phyloP scores from a whole-genome alignment of 108 stramenopile species.

The Poteriospumella lacustris region DNA sequence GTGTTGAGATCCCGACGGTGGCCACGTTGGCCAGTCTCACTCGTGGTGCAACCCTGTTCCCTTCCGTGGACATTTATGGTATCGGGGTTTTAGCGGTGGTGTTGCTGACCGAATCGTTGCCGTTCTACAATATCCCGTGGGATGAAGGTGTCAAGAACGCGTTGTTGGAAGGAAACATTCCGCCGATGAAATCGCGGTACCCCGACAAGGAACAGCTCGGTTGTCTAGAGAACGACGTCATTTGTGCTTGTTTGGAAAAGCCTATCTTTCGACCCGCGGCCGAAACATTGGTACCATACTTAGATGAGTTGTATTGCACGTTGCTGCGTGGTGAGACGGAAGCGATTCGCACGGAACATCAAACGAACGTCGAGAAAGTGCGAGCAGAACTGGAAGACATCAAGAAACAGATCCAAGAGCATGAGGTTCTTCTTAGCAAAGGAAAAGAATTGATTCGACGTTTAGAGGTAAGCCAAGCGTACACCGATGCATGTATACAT shows the following conservation, averaged over 20 bases:
- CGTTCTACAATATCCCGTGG: neutral
- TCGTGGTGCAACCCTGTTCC: neutral
- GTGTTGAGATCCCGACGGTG: neutral
- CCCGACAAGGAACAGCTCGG: neutral
- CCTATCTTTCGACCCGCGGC: too few species aligned
- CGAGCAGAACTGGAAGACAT: neutral
- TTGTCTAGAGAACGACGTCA: neutral
- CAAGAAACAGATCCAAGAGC: neutral
- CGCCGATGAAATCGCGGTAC: neutral
- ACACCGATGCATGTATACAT: too few species aligned
- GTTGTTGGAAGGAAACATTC: neutral
- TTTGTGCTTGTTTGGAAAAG: neutral
- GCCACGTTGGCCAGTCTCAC: neutral
- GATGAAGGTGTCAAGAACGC: conserved; percentile 4
- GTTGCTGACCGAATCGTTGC: neutral
- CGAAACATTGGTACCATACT: too few species aligned
- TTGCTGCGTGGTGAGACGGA: neutral
- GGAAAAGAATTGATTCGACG: neutral
- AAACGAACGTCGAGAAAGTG: neutral
- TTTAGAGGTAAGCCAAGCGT: too few species aligned
- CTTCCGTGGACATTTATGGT: neutral
- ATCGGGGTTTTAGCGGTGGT: neutral
- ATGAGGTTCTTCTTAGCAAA: neutral
- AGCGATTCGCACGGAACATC: neutral
- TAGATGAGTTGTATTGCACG: too few species aligned